Evolutionary conservation across 371 early-diverging fungal genomes (phyloP).

Genomic region (Dinochytrium kinnereticum): DNA sequence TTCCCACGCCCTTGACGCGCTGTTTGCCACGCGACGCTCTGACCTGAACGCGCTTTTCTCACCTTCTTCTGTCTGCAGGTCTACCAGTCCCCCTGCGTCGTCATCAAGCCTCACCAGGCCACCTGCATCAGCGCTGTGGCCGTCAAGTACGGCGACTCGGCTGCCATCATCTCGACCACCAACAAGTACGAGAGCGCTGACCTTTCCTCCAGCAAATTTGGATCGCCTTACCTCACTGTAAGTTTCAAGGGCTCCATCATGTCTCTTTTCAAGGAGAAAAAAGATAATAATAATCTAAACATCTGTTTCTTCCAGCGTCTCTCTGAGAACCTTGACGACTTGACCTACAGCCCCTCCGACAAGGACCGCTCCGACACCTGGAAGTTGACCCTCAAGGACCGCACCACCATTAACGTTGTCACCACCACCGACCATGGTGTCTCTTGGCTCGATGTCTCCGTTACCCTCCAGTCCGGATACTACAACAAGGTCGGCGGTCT

Average conservation of each 20-base stretch:
- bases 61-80: constrained; percentile 4
- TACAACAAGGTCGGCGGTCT: constrained; percentile 18
- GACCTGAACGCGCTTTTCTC: neutral
- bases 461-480: constrained; percentile 18
- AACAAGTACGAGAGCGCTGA: neutral
- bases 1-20: no score
- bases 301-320: neutral
- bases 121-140: constrained; percentile 23
- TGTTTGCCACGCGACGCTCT: no score
- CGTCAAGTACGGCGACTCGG: constrained; percentile 26
- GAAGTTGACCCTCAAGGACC: constrained; percentile 12
- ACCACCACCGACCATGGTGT: neutral
- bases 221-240: constrained; percentile 11
- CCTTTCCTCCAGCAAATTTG: neutral
- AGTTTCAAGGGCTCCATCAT: no score
- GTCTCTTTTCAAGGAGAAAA: no score
- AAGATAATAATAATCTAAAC: no score
- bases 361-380: neutral
- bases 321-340: constrained; percentile 12
- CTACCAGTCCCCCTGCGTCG: constrained; percentile 29
- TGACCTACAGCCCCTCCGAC: constrained; percentile 10
- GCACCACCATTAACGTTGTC: constrained; percentile 5
- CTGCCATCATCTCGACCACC: constrained; percentile 17
- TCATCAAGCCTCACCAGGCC: neutral
- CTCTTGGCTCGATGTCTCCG: constrained; percentile 13